Evolutionary conservation across 179 eudicot genomes (phyloP), one percentile per base, ranked within the genome.

Genomic region (Camellia oleifera): DNA sequence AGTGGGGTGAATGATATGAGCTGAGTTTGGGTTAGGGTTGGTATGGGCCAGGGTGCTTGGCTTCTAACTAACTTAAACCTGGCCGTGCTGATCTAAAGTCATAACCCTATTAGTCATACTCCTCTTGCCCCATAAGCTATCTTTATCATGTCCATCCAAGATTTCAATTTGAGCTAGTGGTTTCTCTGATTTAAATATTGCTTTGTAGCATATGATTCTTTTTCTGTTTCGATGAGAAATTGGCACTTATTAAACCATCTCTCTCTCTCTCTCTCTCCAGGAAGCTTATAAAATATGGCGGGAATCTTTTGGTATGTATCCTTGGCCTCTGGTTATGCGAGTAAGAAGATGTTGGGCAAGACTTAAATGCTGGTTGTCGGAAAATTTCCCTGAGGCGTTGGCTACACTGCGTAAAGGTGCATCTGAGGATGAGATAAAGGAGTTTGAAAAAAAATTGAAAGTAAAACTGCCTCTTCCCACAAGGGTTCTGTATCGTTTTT

Each of bases 251-350:
- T 9, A 32, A 18, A 3, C 32, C 32, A 53, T 12, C 45, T 63
- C 75, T 68, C 58, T 67, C 7, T 77, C 75, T 72, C 57, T 63
- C 4, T 79, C 70, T 56, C n/a, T 79, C 42, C 80, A 96, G 99
- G 91, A 57, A 56, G 91, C 97, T 72, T 96, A 96, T 89, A 86
- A 81, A 81, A 74, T 84, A 88, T 96, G 98, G 99, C 82, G 95
- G 83, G 90, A 88, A 86, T 76, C 88, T 69, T 96, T 91, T 81
- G 74, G 78, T 62, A 86, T 85, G 92, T 96, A 96, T 78, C 90
- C 97, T 32, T 96, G 99, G 99, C 72, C 95, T 62, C 91, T 96
- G 66, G 94, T 96, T 72, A 76, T 52, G 76, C 88, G 97, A 61
- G 97, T 88, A 61, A 92, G 88, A 86, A 87, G 66, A 69, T 91